Evolutionary conservation across 129 eudicot species (phyloP).

Genomic region (Apium graveolens): DNA sequence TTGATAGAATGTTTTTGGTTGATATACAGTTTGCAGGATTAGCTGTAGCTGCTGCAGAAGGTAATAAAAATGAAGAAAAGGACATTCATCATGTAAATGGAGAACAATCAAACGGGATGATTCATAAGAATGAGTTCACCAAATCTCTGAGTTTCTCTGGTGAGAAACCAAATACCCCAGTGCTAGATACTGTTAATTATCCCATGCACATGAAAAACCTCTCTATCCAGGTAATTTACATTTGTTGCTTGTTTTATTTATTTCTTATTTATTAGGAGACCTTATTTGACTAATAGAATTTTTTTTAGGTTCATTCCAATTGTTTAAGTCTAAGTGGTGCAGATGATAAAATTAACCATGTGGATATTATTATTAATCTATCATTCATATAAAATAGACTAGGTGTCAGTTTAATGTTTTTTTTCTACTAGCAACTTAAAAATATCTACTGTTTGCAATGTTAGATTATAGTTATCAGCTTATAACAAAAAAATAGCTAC

Average conservation of each 20-base stretch:
- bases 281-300: neutral
- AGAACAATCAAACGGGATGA: slow-evolving; percentile 5
- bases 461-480: too few species aligned
- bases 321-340: neutral
- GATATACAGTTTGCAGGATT: slow-evolving; percentile 19
- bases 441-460: too few species aligned
- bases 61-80: slow-evolving; percentile 18
- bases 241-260: neutral
- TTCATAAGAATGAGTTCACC: neutral
- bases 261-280: neutral
- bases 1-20: neutral
- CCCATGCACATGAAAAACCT: slow-evolving; percentile 64
- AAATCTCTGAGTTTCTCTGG: slow-evolving; percentile 32
- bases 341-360: neutral
- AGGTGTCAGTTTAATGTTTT: too few species aligned
- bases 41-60: slow-evolving; percentile 16
- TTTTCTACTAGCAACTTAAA: too few species aligned
- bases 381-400: too few species aligned
- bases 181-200: slow-evolving; percentile 54
- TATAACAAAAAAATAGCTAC: too few species aligned
- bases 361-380: too few species aligned
- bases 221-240: slow-evolving; percentile 18
- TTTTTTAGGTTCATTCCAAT: neutral
- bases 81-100: neutral
- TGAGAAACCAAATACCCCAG: slow-evolving; percentile 52